Base-by-base conservation (phyloP, 805 yeast genomes). In the Kazachstania kunashirensis region DNA sequence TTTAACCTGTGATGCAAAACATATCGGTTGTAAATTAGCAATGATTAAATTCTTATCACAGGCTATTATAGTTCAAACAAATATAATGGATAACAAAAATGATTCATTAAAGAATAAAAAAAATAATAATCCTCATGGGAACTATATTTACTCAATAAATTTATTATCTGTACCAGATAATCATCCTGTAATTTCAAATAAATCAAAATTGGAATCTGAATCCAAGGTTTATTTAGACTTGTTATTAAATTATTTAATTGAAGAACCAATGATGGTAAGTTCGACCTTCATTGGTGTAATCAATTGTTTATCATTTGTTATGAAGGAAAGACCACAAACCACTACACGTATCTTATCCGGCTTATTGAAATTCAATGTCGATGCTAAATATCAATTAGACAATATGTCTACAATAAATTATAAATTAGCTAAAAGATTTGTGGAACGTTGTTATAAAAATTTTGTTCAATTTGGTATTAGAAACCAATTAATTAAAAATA, bases 21-120 rank as follows among this genome's bases (percentile, higher is more conserved):
- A 75, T 32, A 57, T 76, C 26, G 75, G 80, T 11, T 63, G 77
- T 32, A 76, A 73, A 55, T 61, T 82, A n/a, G 78, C 88, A 20
- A 65, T 80, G n/a, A 63, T 79, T 36, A 84, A 81, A 57, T 76
- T 88, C 41, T 71, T 84, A 9, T 75, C 75, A n/a, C 69, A 69
- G 37, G 59, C 78, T 4, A 66, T 78, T 11, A 63, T 67, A 24
- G 68, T 72, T 1, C 85, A 79, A 40, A 59, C 75, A 18, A 27
- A 18, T 9, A 31, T 24, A 13, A n/a, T 19, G 6, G 9, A 11
- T 10, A 9, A 23, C 3, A 28, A 21, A n/a, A 3, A 65, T 71
- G 3, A 18, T 3, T 12, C 19, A 5, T n/a, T n/a, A n/a, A n/a
- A n/a, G n/a, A 24, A 24, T 17, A 28, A 23, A 5, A 24, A 21